Percentiles rank a stretch among this genome's conserved stretches.
phyloP scores from a whole-genome alignment of 2,329 filamentous ascomycete species.

The Venturia aucupariae region DNA sequence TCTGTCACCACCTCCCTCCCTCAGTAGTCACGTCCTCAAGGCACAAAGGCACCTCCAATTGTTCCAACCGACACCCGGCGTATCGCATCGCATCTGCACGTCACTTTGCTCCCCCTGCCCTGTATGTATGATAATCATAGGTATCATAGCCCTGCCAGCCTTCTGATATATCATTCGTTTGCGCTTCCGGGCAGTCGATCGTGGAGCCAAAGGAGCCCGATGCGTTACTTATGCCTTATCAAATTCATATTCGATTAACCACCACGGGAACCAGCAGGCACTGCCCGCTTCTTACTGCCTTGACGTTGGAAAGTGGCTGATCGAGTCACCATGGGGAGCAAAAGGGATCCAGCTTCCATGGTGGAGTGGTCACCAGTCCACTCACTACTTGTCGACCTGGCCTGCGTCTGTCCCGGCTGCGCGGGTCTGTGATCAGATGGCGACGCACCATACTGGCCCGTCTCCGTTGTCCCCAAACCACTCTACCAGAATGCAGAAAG shows the following conservation, averaged over 20 bases:
- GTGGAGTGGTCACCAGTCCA: constrained; percentile 3
- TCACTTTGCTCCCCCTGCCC: constrained; percentile 6
- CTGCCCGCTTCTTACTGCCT: not conserved
- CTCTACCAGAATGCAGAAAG: not conserved
- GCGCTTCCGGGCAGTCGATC: not conserved
- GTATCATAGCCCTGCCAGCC: too few species aligned
- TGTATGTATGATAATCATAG: too few species aligned
- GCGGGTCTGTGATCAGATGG: constrained; percentile 4
- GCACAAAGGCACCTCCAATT: not conserved
- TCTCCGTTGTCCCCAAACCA: not conserved
- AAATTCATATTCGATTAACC: too few species aligned
- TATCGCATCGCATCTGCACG: not conserved
- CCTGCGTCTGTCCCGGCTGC: constrained; percentile 1
- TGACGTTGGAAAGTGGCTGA: constrained; percentile 2
- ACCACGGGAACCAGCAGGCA: constrained; percentile 6
- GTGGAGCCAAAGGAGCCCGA: constrained; percentile 1
- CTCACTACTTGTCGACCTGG: constrained; percentile 12
- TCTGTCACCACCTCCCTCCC: not conserved
- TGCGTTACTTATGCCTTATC: not conserved
- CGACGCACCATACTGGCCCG: constrained; percentile 1
- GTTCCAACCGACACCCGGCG: not conserved
- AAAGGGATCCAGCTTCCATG: not conserved
- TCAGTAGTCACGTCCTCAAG: too few species aligned
- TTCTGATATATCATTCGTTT: constrained; percentile 6
- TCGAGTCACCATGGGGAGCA: constrained; percentile 2